A percentile compares a stretch with the other conserved stretches of the same genome.
Evolutionary conservation across 352 stramenopile genomes (phyloP).

Genomic region (Phytophthora syringae): DNA sequence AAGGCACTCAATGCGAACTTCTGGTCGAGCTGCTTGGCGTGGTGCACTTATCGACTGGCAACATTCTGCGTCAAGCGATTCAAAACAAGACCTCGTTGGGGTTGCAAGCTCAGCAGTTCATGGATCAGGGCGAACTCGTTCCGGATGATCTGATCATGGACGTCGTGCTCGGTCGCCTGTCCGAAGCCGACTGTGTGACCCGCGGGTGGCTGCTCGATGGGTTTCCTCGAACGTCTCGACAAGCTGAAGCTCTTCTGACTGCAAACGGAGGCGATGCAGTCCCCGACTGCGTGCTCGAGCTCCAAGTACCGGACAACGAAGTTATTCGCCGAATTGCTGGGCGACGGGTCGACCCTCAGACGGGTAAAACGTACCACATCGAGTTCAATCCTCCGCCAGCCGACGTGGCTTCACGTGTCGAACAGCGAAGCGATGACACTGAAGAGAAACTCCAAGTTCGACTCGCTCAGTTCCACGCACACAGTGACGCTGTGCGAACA

Average conservation of each 20-base stretch:
- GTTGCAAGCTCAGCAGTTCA: slow-evolving; percentile 88
- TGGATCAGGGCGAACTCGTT: slow-evolving; percentile 89
- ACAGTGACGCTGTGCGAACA: slow-evolving; percentile 55
- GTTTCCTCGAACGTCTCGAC: slow-evolving; percentile 88
- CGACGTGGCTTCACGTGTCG: slow-evolving; percentile 59
- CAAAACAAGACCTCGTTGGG: slow-evolving; percentile 58
- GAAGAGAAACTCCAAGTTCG: slow-evolving; percentile 92
- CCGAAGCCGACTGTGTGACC: slow-evolving; percentile 80
- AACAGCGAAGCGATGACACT: slow-evolving; percentile 93
- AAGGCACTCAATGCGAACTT: slow-evolving; percentile 95
- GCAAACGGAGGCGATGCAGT: slow-evolving; percentile 65
- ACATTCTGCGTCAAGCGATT: slow-evolving; percentile 93
- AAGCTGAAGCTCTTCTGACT: slow-evolving; percentile 83
- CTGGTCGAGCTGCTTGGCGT: slow-evolving; percentile 89
- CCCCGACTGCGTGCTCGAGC: slow-evolving; percentile 88
- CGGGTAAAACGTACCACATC: slow-evolving; percentile 95
- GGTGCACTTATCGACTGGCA: slow-evolving; percentile 92
- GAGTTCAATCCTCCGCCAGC: slow-evolving; percentile 93
- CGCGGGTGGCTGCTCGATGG: slow-evolving; percentile 94
- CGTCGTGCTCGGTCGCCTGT: slow-evolving; percentile 74
- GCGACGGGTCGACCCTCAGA: slow-evolving; percentile 93
- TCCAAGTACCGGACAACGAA: slow-evolving; percentile 95
- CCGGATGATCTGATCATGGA: slow-evolving; percentile 93
- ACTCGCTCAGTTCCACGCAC: slow-evolving; percentile 84
- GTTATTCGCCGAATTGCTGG: slow-evolving; percentile 96